Base-by-base conservation (phyloP, 1,139 yeast species). In the Pichia sp. region DNA sequence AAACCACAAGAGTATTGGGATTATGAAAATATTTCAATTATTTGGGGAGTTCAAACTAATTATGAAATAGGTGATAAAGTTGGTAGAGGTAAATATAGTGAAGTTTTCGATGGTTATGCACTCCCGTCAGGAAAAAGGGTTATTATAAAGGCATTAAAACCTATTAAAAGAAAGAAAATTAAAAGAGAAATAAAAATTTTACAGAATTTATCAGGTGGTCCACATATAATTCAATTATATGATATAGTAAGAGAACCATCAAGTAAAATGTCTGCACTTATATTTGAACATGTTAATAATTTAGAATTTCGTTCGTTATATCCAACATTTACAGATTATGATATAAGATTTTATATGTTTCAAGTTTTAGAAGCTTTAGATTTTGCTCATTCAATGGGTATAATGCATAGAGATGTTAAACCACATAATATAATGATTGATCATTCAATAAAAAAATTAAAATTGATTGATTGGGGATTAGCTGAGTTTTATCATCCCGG, bases 341-440 rank as follows among this genome's bases (percentile, higher is more conserved):
- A 84, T 57, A 76, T 83, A 48, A 82, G 82, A 59, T 82, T 71
- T 64, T 84, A 84, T 60, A 78, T 83, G 69, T 78, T 74, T 45
- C 82, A 82, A 62, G 68, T 84, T 46, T 69, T 84, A 52, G 74
- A 74, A 51, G 94, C 92, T 9, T 69, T 84, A 55, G 87, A 84
- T 62, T 84, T 74, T 62, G 79, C 83, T 40, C 94, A 84, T 65
- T 80, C 87, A 3, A 82, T 82, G 84, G 94, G 94, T 25, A 82
- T 84, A 46, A 82, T 84, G 73, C 94, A 84, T 61, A 69, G 94
- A 59, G 94, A 84, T 61, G 92, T 84, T 39, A 84, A 84, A 63
- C 94, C 94, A 5, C 94, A 84, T 60, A 84, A 84, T 62, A 81
- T 84, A 47, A 84, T 84, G 92, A 84, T 84, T 55, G 92, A 84